A percentile compares a stretch with the other conserved stretches of the same genome.
phyloP scores from a whole-genome alignment of 2,329 filamentous ascomycete species.

The Claviceps maximensis region DNA sequence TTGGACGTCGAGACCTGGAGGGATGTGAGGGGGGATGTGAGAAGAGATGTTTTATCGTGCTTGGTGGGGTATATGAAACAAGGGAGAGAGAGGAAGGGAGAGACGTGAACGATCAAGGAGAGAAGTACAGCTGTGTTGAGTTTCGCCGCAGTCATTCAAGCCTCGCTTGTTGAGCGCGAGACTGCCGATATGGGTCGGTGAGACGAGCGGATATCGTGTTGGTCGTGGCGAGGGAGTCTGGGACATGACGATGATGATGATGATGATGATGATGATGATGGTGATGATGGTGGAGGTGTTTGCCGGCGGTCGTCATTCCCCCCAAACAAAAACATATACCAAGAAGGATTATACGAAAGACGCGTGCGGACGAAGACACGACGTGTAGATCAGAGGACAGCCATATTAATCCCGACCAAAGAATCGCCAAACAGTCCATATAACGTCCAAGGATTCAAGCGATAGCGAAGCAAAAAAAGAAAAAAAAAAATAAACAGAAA shows the following conservation, averaged over 20 bases:
- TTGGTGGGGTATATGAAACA: not conserved
- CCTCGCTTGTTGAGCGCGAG: conserved; percentile 15
- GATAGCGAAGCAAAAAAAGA: not conserved
- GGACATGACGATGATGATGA: not conserved
- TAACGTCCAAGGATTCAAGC: too few relatives aligned
- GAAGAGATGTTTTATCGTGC: too few relatives aligned
- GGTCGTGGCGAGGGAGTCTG: not conserved
- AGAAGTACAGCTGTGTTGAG: conserved; percentile 18
- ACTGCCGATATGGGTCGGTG: not conserved
- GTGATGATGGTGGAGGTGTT: too few relatives aligned
- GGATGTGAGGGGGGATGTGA: not conserved
- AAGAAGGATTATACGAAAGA: not conserved
- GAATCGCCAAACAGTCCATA: too few relatives aligned
- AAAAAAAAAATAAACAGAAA: not conserved
- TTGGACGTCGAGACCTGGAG: conserved; percentile 29
- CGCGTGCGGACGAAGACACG: not conserved
- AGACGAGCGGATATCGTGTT: not conserved
- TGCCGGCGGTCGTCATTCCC: not conserved
- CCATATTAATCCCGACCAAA: too few relatives aligned
- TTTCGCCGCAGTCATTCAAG: conserved; percentile 14
- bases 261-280: too few relatives aligned
- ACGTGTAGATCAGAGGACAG: too few relatives aligned
- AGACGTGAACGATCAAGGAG: not conserved
- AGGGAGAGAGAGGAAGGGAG: not conserved
- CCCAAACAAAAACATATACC: too few relatives aligned